A percentile compares a stretch with the other conserved stretches of the same genome.
Conservation (phyloP, 495 filamentous ascomycete species). For the Penicillium chermesinum region DNA sequence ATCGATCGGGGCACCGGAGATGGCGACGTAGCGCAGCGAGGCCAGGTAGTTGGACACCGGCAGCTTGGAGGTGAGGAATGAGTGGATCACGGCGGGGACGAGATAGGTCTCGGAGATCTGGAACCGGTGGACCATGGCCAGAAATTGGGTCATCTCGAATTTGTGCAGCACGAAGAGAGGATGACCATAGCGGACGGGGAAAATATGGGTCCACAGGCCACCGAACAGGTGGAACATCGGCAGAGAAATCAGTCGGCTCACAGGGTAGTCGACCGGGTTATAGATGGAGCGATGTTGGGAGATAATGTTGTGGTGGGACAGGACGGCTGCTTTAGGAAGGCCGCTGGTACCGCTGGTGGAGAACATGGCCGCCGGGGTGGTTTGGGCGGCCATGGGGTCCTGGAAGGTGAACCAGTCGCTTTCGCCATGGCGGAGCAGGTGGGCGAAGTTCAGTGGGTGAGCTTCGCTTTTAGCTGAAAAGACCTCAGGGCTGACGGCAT, state of each 20-base stretch:
- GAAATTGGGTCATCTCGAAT: slow-evolving; percentile 53
- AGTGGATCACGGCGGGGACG: slow-evolving; percentile 57
- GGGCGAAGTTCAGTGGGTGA: slow-evolving; percentile 28
- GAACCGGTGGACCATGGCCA: slow-evolving; percentile 50
- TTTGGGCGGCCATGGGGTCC: slow-evolving; percentile 37
- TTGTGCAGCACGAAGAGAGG: slow-evolving; percentile 55
- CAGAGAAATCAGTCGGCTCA: slow-evolving; percentile 50
- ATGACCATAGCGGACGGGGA: slow-evolving; percentile 51
- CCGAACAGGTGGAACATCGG: slow-evolving; percentile 64
- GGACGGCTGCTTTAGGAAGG: slow-evolving; percentile 52
- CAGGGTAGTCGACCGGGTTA: slow-evolving; percentile 44
- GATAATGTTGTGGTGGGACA: slow-evolving; percentile 48
- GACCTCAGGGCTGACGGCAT: slow-evolving; percentile 16
- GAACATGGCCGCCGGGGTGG: slow-evolving; percentile 49
- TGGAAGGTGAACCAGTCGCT: slow-evolving; percentile 50
- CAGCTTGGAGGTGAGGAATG: slow-evolving; percentile 41
- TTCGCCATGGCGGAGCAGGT: slow-evolving; percentile 47
- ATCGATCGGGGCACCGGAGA: slow-evolving; percentile 48
- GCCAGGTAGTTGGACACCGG: slow-evolving; percentile 41
- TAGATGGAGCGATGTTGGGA: slow-evolving; percentile 48
- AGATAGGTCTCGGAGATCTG: slow-evolving; percentile 57
- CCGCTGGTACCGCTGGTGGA: slow-evolving; percentile 56
- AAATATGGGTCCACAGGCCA: slow-evolving; percentile 48
- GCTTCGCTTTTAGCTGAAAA: slow-evolving; percentile 17
- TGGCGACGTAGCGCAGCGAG: slow-evolving; percentile 43